Evolutionary conservation across 345 rosid species (phyloP).

Genomic region (Linum usitatissimum): DNA sequence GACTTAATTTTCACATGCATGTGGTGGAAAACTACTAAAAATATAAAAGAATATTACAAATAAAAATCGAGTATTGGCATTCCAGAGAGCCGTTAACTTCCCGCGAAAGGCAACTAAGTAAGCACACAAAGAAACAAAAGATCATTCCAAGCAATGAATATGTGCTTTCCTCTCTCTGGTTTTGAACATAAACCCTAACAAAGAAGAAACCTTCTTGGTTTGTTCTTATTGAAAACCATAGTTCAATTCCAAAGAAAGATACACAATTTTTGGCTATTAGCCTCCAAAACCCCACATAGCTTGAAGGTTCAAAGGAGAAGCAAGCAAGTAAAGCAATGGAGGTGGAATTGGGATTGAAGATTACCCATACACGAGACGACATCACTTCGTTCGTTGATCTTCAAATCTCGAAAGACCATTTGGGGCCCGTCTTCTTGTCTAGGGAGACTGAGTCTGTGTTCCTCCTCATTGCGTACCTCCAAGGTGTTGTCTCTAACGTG

Average conservation of each 20-base stretch:
- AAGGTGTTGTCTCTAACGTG: conserved; percentile 26
- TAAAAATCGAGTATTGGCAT: too few relatives aligned
- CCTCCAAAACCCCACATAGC: not conserved
- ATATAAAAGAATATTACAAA: too few relatives aligned
- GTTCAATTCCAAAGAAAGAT: not conserved
- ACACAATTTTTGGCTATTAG: not conserved
- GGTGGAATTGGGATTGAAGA: conserved; percentile 70
- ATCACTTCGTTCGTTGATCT: conserved; percentile 38
- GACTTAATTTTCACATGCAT: too few relatives aligned
- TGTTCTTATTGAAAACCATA: not conserved
- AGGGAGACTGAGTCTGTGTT: conserved; percentile 60
- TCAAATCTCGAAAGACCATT: conserved; percentile 36
- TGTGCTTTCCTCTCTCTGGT: conserved; percentile 22
- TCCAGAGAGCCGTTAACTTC: conserved; percentile 9
- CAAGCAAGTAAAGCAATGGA: too few relatives aligned
- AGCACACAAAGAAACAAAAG: not conserved
- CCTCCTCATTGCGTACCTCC: conserved; percentile 58
- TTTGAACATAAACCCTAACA: not conserved
- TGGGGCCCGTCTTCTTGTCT: conserved; percentile 50
- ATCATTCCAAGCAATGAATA: conserved; percentile 48
- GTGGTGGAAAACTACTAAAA: too few relatives aligned
- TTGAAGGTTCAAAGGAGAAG: not conserved
- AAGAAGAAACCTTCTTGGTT: conserved; percentile 4
- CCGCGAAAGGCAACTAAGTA: conserved; percentile 10
- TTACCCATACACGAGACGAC: conserved; percentile 57